Percentiles rank a stretch among this genome's conserved stretches.
Evolutionary conservation across 306 rosid genomes (phyloP).

Genomic region (Vigna reflexopilosa): DNA sequence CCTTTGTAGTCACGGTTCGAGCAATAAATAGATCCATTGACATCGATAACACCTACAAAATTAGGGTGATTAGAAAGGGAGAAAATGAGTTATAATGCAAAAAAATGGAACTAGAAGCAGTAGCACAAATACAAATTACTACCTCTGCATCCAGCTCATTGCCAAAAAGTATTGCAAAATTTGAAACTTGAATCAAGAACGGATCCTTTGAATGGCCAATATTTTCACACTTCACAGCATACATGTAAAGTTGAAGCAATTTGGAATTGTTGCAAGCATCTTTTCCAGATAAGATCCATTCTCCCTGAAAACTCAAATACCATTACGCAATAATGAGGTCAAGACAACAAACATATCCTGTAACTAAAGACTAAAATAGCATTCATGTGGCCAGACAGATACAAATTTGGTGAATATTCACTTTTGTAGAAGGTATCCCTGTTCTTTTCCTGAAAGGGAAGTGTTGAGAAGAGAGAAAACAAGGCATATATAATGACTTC

Average conservation of each 20-base stretch:
- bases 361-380: conserved; percentile 11
- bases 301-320: conserved; percentile 73
- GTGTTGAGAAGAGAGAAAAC: too few species aligned
- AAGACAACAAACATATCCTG: conserved; percentile 16
- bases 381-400: conserved; percentile 8
- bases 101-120: conserved; percentile 35
- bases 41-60: conserved; percentile 98
- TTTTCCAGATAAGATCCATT: conserved; percentile 91
- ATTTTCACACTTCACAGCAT: conserved; percentile 72
- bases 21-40: conserved; percentile 99
- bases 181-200: conserved; percentile 92
- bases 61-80: conserved; percentile 34
- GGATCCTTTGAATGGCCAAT: conserved; percentile 88
- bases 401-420: conserved; percentile 21
- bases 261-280: conserved; percentile 69
- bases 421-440: conserved; percentile 16
- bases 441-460: conserved; percentile 16
- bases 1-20: conserved; percentile 96
- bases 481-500: too few species aligned
- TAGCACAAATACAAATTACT: conserved; percentile 39
- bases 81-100: conserved; percentile 31
- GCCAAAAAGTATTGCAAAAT: conserved; percentile 91
- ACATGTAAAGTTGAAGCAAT: conserved; percentile 72
- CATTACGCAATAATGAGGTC: conserved; percentile 30
- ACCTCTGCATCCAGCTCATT: conserved; percentile 99